These are phyloP conservation scores for Saturnispora bothae DNA, from an alignment of 805 yeast species.

Conservation along the genomic window DNA sequence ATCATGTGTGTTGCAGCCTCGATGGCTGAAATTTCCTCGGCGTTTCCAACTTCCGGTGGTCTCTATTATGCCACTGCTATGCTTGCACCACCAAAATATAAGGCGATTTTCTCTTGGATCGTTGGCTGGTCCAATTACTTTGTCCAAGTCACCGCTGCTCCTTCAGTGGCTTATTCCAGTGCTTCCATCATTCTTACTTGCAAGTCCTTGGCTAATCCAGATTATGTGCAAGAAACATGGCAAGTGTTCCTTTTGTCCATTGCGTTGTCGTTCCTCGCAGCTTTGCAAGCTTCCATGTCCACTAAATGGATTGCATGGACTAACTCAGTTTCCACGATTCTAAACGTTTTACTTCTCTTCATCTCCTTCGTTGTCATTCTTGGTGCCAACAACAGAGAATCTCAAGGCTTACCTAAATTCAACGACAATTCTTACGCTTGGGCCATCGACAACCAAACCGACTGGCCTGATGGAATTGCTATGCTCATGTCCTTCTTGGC, in stretches of 20 bases:
- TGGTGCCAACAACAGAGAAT: constrained; percentile 35
- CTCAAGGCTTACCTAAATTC: constrained; percentile 34
- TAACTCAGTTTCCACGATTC: constrained; percentile 39
- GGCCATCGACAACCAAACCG: constrained; percentile 47
- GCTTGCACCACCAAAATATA: constrained; percentile 44
- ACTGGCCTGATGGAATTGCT: constrained; percentile 53
- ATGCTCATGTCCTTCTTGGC: constrained; percentile 47
- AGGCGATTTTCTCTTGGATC: constrained; percentile 48
- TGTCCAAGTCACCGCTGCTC: constrained; percentile 53
- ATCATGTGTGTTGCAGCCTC: constrained; percentile 48
- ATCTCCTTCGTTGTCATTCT: constrained; percentile 45
- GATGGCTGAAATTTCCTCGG: constrained; percentile 55
- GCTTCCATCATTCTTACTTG: constrained; percentile 48
- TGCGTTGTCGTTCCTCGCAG: constrained; percentile 39
- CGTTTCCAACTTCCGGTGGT: constrained; percentile 61
- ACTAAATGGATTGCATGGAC: constrained; percentile 44
- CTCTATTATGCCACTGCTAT: constrained; percentile 59
- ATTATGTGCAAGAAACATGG: constrained; percentile 35
- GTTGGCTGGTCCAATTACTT: constrained; percentile 59
- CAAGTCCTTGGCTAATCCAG: constrained; percentile 30
- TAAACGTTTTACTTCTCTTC: constrained; percentile 38
- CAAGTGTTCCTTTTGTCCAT: constrained; percentile 42
- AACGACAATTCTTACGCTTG: constrained; percentile 42
- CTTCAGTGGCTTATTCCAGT: constrained; percentile 47
- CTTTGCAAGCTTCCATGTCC: constrained; percentile 40